Evolutionary conservation across 805 yeast genomes (phyloP).

Genomic region (Cyberlindnera samutprakarnensis): DNA sequence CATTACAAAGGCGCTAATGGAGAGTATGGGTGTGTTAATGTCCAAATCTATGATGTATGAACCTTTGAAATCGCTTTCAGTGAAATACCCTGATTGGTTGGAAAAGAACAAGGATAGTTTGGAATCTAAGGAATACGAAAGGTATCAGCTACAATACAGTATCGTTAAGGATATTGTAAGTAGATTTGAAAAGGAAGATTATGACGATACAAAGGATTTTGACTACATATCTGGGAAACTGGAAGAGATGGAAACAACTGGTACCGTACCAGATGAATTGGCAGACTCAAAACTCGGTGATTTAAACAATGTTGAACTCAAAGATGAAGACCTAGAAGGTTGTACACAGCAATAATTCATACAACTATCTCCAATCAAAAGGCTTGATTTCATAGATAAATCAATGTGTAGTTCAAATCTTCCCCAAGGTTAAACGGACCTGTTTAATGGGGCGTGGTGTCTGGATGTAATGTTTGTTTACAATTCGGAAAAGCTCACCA

Average conservation of each 20-base stretch:
- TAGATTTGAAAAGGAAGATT: conserved; percentile 59
- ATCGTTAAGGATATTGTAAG: conserved; percentile 54
- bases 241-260: conserved; percentile 65
- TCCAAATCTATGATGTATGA: conserved; percentile 82
- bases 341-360: conserved; percentile 30
- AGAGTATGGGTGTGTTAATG: conserved; percentile 74
- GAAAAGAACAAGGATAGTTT: conserved; percentile 38
- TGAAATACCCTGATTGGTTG: conserved; percentile 69
- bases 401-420: too few relatives aligned
- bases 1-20: conserved; percentile 53
- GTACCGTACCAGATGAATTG: conserved; percentile 75
- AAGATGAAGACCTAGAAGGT: conserved; percentile 39
- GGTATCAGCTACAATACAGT: conserved; percentile 55
- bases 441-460: too few relatives aligned
- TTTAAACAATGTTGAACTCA: conserved; percentile 25
- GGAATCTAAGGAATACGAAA: conserved; percentile 35
- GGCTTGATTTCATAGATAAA: too few relatives aligned
- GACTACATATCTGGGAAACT: conserved; percentile 49
- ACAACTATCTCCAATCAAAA: too few relatives aligned
- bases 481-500: too few relatives aligned
- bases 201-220: conserved; percentile 33
- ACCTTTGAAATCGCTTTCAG: conserved; percentile 75
- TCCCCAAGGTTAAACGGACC: too few relatives aligned
- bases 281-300: too few relatives aligned
- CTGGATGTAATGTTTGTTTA: too few relatives aligned